Evolutionary conservation across 2,329 filamentous ascomycete genomes (phyloP).

Genomic region (Allantophomopsis lycopodina): DNA sequence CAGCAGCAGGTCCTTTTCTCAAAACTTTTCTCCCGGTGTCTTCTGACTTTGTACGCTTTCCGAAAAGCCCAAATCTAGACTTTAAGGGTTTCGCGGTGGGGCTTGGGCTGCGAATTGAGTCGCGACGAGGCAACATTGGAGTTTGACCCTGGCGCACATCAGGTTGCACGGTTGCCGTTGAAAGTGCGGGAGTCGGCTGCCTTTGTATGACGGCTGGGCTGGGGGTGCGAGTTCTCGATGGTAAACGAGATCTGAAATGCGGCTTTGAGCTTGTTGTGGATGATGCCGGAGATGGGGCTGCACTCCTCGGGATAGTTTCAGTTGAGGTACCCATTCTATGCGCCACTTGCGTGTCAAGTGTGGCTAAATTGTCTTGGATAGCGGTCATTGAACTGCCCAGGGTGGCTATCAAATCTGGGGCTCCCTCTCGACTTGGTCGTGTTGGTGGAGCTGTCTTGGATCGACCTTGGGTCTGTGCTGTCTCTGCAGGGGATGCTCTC

Average conservation of each 20-base stretch:
- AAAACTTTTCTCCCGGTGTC: constrained; percentile 28
- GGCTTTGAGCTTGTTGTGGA: constrained; percentile 18
- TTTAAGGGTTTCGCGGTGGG: constrained; percentile 39
- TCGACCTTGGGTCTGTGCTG: constrained; percentile 4
- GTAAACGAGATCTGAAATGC: constrained; percentile 16
- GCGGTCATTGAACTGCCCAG: constrained; percentile 35
- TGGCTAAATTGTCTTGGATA: constrained; percentile 45
- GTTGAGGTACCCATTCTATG: constrained; percentile 8
- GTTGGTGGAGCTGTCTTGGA: constrained; percentile 28
- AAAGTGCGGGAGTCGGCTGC: constrained; percentile 13
- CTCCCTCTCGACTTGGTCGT: constrained; percentile 56
- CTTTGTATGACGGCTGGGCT: constrained; percentile 16
- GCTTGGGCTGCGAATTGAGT: constrained; percentile 30
- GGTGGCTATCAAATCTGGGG: constrained; percentile 44
- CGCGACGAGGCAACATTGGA: constrained; percentile 15
- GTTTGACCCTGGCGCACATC: constrained; percentile 11
- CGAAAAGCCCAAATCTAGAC: constrained; percentile 66
- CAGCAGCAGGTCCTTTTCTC: constrained; percentile 72
- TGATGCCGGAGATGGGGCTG: constrained; percentile 10
- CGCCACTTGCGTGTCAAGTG: constrained; percentile 10
- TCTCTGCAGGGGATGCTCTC: no score
- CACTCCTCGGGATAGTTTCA: constrained; percentile 4
- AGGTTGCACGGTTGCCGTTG: constrained; percentile 17
- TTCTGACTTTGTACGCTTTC: constrained; percentile 54
- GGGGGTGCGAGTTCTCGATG: constrained; percentile 19